Conservation (phyloP, 2,329 filamentous ascomycete species). For the Dactylellina leptospora region DNA sequence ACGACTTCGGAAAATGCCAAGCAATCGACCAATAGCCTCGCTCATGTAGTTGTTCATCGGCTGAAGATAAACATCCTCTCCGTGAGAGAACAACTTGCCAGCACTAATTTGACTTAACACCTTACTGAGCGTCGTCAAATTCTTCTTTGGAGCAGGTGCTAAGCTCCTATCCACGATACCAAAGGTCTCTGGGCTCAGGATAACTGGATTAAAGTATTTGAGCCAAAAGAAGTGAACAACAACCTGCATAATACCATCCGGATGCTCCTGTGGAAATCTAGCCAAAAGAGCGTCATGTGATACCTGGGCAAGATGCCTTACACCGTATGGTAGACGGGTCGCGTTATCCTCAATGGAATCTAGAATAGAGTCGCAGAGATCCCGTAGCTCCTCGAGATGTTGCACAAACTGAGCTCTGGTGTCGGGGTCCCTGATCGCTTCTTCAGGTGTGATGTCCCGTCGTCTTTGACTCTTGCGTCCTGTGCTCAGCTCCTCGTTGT, state of each 20-base stretch:
- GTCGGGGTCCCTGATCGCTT: constrained; percentile 94
- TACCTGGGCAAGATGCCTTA: constrained; percentile 86
- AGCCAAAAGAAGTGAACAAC: constrained; percentile 94
- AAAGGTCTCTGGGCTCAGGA: constrained; percentile 89
- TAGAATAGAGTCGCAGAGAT: constrained; percentile 93
- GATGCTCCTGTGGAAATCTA: constrained; percentile 81
- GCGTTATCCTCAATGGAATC: constrained; percentile 80
- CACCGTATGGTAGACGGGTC: constrained; percentile 88
- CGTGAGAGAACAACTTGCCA: constrained; percentile 83
- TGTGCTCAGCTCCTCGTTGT: constrained; percentile 94
- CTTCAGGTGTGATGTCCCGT: constrained; percentile 84
- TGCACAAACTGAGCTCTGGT: constrained; percentile 92
- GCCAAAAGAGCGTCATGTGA: constrained; percentile 80
- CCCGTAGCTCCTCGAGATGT: constrained; percentile 89
- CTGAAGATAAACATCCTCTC: constrained; percentile 94
- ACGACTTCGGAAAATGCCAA: constrained; percentile 66
- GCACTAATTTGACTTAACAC: constrained; percentile 87
- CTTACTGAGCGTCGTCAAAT: constrained; percentile 88
- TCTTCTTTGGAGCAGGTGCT: constrained; percentile 90
- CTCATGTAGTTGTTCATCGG: constrained; percentile 90
- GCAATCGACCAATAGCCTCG: constrained; percentile 82
- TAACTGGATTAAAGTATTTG: constrained; percentile 87
- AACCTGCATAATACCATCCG: constrained; percentile 79
- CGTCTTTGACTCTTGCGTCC: constrained; percentile 82
- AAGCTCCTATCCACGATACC: constrained; percentile 90